Conservation (phyloP, 2,329 filamentous ascomycete genomes). For the Fusarium sublunatum region DNA sequence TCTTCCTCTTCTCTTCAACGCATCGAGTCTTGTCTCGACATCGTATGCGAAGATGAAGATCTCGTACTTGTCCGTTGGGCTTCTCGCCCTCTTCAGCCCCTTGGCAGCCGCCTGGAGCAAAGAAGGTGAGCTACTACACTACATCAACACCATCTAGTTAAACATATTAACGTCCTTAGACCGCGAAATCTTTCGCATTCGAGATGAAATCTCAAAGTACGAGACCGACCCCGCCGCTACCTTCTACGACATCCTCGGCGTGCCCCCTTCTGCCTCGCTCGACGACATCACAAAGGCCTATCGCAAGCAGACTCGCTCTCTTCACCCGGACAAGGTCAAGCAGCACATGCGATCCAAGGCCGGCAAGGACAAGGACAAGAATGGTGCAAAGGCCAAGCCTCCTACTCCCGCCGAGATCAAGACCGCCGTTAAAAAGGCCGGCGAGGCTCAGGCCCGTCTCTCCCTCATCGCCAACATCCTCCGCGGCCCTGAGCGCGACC, state of each 20-base stretch:
- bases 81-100: constrained; percentile 74
- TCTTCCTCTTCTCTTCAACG: constrained; percentile 1
- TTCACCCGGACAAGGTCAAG: constrained; percentile 97
- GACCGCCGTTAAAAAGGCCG: constrained; percentile 81
- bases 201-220: constrained; percentile 85
- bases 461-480: constrained; percentile 88
- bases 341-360: constrained; percentile 81
- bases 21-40: constrained; percentile 12
- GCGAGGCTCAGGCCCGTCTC: constrained; percentile 84
- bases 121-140: constrained; percentile 69
- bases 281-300: constrained; percentile 96
- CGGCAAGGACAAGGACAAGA: constrained; percentile 61
- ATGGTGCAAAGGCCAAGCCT: constrained; percentile 74
- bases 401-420: constrained; percentile 81
- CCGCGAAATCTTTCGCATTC: constrained; percentile 96
- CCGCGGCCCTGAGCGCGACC: constrained; percentile 79
- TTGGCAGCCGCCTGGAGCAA: constrained; percentile 84
- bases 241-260: constrained; percentile 94
- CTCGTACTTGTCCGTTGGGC: constrained; percentile 72
- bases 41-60: constrained; percentile 75
- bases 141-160: constrained; percentile 9
- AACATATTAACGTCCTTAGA: constrained; percentile 64
- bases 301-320: constrained; percentile 82
- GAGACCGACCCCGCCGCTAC: constrained; percentile 80
- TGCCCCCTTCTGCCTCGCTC: constrained; percentile 76